Evolutionary conservation across 2,329 filamentous ascomycete species (phyloP), one percentile per base, ranked within the genome.

Genomic region (Aureobasidium subglaciale): DNA sequence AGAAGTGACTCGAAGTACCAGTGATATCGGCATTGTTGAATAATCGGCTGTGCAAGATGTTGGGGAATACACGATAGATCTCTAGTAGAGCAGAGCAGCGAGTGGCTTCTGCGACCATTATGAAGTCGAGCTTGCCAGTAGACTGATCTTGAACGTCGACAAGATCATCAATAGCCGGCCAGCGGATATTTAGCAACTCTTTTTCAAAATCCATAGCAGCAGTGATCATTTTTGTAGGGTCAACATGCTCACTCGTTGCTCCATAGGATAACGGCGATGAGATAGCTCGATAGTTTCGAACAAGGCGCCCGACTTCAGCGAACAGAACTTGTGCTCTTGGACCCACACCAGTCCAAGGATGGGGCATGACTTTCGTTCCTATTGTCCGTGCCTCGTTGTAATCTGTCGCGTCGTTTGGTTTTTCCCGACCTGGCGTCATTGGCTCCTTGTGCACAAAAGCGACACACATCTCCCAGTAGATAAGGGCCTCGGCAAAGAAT

Each of bases 391-490:
- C 24, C 30, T 22, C 41, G 13, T 27, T 50, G 30, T 53, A 67
- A 65, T 60, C 70, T 71, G 35, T 38, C 27, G 16, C 27, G 20
- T 25, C 20, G 2, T 20, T 35, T 18, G 40, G 20, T 15, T 24
- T 45, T n/a, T 50, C 56, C 6, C 45, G 56, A 20, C 48, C 50
- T 9, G 20, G 56, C 41, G 20, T 38, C 49, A 24, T 46, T 2
- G 67, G 67, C 45, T 74, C 71, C 58, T 74, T 71, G 49, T 73
- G 74, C 9, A 79, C 76, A 59, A 77, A 80, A 1, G 75, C 77
- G 55, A 79, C 74, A 16, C 78, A 70, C 78, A 81, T 81, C 60
- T 81, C 79, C 79, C 79, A 82, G 59, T 80, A 80, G 25, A 81
- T 74, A 46, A 81, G 66, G n/a, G 77, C 76, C 62, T 81, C 78